These are phyloP conservation scores for Pharnaceum exiguum DNA, from an alignment of 148 eudicot genomes.

Conservation along the genomic window DNA sequence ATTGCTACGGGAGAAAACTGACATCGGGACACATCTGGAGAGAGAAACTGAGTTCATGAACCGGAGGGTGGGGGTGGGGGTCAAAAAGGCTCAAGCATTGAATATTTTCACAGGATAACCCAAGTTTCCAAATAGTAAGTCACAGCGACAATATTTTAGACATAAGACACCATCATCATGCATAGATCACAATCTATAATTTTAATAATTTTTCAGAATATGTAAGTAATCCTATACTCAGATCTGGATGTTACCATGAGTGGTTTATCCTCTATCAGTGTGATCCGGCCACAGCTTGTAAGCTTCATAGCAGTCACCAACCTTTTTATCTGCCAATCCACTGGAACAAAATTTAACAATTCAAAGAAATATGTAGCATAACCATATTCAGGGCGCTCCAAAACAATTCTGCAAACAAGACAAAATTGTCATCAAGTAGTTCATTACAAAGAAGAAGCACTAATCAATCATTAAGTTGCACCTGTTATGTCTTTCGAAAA, in stretches of 20 bases:
- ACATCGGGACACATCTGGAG: too few relatives aligned
- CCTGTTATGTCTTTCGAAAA: slow-evolving; percentile 90
- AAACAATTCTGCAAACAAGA: slow-evolving; percentile 69
- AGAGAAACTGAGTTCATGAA: too few relatives aligned
- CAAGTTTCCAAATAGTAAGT: too few relatives aligned
- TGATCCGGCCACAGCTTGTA: slow-evolving; percentile 65
- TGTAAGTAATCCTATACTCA: not conserved
- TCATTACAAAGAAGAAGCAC: not conserved
- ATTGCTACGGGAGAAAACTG: too few relatives aligned
- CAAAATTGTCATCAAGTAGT: slow-evolving; percentile 3
- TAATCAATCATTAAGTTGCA: slow-evolving; percentile 11
- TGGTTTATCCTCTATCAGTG: slow-evolving; percentile 76
- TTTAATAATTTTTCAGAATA: too few relatives aligned
- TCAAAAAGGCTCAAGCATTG: too few relatives aligned
- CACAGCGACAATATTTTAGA: too few relatives aligned
- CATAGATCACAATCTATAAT: too few relatives aligned
- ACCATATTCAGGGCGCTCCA: slow-evolving; percentile 99
- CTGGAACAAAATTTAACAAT: slow-evolving; percentile 51
- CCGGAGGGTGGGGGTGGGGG: too few relatives aligned
- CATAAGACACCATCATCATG: too few relatives aligned
- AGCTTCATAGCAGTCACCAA: slow-evolving; percentile 92
- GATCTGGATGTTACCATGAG: slow-evolving; percentile 45
- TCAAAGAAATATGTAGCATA: slow-evolving; percentile 96
- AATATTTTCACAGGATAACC: too few relatives aligned
- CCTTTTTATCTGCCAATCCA: slow-evolving; percentile 87